These are phyloP conservation scores for Penicillium turbatum DNA, from an alignment of 495 filamentous ascomycete species.

Conservation along the genomic window DNA sequence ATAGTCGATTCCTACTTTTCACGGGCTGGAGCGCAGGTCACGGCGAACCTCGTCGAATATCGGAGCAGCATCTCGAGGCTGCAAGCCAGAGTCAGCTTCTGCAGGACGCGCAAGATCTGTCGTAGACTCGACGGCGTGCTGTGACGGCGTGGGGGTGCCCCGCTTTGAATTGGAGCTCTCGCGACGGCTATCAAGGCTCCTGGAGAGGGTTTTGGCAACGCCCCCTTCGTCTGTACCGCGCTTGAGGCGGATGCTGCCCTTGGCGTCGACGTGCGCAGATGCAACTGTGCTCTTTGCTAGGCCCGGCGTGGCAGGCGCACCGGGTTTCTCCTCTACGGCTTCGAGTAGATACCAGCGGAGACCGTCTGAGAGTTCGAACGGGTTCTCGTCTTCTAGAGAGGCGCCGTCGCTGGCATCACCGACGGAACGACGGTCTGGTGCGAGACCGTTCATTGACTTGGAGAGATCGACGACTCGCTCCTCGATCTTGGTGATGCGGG, in stretches of 20 bases:
- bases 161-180: conserved; percentile 81
- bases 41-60: conserved; percentile 50
- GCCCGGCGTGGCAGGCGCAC: conserved; percentile 88
- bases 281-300: conserved; percentile 86
- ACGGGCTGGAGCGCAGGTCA: conserved; percentile 44
- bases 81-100: conserved; percentile 30
- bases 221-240: conserved; percentile 49
- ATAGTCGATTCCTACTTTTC: conserved; percentile 27
- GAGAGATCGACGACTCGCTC: conserved; percentile 91
- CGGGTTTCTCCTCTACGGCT: conserved; percentile 87
- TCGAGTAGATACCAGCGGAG: conserved; percentile 95
- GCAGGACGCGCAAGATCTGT: conserved; percentile 36
- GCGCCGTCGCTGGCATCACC: conserved; percentile 52
- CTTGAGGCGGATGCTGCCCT: conserved; percentile 61
- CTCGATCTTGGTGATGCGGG: conserved; percentile 87
- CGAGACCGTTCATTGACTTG: conserved; percentile 57
- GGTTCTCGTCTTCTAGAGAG: conserved; percentile 88
- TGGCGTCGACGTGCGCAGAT: conserved; percentile 80
- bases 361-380: conserved; percentile 93
- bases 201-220: conserved; percentile 74
- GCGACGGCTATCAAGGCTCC: conserved; percentile 83
- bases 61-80: conserved; percentile 34
- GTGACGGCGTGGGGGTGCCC: conserved; percentile 38
- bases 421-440: conserved; percentile 53
- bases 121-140: conserved; percentile 34